Evolutionary conservation across 169 alveolate genomes (phyloP).

Genomic region (Plasmodium sp.): DNA sequence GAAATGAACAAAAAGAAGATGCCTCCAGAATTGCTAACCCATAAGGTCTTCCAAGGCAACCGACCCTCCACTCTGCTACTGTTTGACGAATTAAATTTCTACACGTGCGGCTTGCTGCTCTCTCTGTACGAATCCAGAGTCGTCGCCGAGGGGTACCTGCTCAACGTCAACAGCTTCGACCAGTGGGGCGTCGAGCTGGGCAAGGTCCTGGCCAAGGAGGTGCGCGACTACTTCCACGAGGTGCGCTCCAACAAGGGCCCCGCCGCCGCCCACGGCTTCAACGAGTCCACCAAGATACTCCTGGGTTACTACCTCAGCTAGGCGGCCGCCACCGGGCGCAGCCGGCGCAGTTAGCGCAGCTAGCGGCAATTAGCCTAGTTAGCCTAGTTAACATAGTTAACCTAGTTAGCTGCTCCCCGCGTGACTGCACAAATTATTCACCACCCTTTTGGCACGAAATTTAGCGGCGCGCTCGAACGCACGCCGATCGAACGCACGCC

Average conservation of each 20-base stretch:
- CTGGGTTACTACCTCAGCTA: slow-evolving; percentile 24
- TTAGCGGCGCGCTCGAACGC: not conserved
- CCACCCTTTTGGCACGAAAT: not conserved
- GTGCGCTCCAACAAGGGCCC: not conserved
- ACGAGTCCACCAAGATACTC: slow-evolving; percentile 61
- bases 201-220: slow-evolving; percentile 83
- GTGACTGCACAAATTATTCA: not conserved
- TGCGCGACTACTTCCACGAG: slow-evolving; percentile 78
- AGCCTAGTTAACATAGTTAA: too few species aligned
- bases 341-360: too few species aligned
- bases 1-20: slow-evolving; percentile 80
- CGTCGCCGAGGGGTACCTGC: slow-evolving; percentile 97
- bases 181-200: slow-evolving; percentile 98
- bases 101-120: slow-evolving; percentile 94
- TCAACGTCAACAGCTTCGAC: slow-evolving; percentile 98
- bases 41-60: slow-evolving; percentile 97
- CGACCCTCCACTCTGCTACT: slow-evolving; percentile 94
- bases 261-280: slow-evolving; percentile 9
- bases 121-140: slow-evolving; percentile 98
- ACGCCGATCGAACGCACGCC: too few species aligned
- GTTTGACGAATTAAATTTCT: slow-evolving; percentile 90
- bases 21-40: slow-evolving; percentile 89
- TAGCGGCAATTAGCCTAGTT: too few species aligned
- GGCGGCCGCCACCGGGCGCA: not conserved
- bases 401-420: not conserved